These are phyloP conservation scores for Thalassiosira livingstoniorum DNA, from an alignment of 352 stramenopile species.

Conservation along the genomic window DNA sequence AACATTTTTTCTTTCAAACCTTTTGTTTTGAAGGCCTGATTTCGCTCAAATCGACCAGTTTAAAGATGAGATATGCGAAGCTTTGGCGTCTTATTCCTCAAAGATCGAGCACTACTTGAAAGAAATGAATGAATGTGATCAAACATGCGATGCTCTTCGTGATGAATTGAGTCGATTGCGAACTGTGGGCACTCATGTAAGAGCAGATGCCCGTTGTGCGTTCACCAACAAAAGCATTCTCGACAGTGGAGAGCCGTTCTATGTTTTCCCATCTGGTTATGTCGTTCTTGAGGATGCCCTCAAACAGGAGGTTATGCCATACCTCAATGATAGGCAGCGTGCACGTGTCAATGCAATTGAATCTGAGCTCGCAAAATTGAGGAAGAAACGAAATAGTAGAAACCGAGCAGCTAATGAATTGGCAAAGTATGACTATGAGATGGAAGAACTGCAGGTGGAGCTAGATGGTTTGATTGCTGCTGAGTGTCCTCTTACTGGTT, in stretches of 20 bases:
- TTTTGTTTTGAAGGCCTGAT: conserved; percentile 68
- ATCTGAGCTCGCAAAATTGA: conserved; percentile 55
- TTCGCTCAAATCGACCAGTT: conserved; percentile 86
- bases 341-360: conserved; percentile 73
- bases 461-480: conserved; percentile 83
- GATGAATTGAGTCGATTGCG: conserved; percentile 74
- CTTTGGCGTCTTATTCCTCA: conserved; percentile 82
- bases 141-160: conserved; percentile 74
- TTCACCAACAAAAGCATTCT: conserved; percentile 80
- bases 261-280: conserved; percentile 85
- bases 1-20: conserved; percentile 48
- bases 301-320: conserved; percentile 74
- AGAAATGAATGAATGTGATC: conserved; percentile 85
- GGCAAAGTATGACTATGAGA: conserved; percentile 48
- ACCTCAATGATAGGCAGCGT: conserved; percentile 78
- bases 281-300: conserved; percentile 75
- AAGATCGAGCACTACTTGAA: conserved; percentile 85
- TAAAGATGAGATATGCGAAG: conserved; percentile 86
- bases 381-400: conserved; percentile 26
- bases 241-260: conserved; percentile 73
- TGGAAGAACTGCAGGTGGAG: conserved; percentile 72
- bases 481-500: conserved; percentile 84
- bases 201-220: conserved; percentile 75
- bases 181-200: conserved; percentile 70
- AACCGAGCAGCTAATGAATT: conserved; percentile 35